A percentile compares a stretch with the other conserved stretches of the same genome.
Evolutionary conservation across 257 asterid species (phyloP).

Genomic region (Jacaranda copaia): DNA sequence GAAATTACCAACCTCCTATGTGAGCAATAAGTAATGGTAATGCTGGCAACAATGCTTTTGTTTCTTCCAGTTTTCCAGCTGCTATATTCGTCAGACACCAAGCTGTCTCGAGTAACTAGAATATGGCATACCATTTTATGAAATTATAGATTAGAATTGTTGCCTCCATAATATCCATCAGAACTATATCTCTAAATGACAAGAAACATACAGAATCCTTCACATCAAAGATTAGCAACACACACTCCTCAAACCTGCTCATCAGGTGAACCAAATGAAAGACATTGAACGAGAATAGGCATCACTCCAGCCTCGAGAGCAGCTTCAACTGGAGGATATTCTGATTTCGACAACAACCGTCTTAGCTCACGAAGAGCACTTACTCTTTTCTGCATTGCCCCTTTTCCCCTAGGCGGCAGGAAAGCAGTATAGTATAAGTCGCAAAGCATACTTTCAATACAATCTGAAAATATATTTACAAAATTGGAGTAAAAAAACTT

Average conservation of each 20-base stretch:
- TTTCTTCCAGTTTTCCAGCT: constrained; percentile 95
- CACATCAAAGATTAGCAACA: constrained; percentile 2
- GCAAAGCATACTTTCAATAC: neutral
- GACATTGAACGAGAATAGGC: constrained; percentile 79
- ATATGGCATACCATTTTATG: constrained; percentile 24
- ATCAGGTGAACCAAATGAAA: constrained; percentile 92
- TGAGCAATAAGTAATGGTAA: constrained; percentile 94
- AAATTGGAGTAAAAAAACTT: constrained; percentile 3
- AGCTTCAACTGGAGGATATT: constrained; percentile 91
- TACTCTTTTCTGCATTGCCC: constrained; percentile 79
- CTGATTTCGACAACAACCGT: constrained; percentile 82
- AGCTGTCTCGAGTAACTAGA: constrained; percentile 96
- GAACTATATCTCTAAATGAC: neutral
- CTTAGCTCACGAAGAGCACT: constrained; percentile 89
- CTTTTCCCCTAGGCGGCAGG: constrained; percentile 74
- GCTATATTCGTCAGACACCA: constrained; percentile 99
- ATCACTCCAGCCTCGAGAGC: constrained; percentile 84
- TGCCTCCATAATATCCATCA: neutral
- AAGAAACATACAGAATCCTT: constrained; percentile 17
- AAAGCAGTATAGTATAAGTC: constrained; percentile 23
- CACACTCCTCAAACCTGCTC: constrained; percentile 75
- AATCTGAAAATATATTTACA: neutral
- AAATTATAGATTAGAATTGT: constrained; percentile 4
- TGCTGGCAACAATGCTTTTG: constrained; percentile 85
- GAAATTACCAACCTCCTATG: constrained; percentile 79